Conservation (phyloP, 352 stramenopile genomes). For the Pythium sp. region DNA sequence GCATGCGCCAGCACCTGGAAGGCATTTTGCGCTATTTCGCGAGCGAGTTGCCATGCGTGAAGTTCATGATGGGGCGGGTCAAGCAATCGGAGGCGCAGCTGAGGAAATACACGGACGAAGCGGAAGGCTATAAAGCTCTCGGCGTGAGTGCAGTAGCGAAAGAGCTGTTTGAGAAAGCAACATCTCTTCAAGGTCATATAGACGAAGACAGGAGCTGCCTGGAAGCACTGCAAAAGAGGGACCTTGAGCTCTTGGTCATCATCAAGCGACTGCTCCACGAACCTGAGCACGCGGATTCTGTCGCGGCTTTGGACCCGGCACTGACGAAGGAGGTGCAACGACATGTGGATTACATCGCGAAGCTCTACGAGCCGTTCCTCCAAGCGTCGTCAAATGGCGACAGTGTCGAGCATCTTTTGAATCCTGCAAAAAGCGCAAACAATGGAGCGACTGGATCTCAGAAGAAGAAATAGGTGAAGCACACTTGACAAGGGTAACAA, state of each 20-base stretch:
- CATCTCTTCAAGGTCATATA: slow-evolving; percentile 33
- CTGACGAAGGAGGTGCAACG: slow-evolving; percentile 54
- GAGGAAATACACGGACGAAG: slow-evolving; percentile 38
- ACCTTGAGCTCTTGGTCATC: slow-evolving; percentile 45
- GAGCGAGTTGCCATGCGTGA: slow-evolving; percentile 71
- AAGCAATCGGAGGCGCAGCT: slow-evolving; percentile 42
- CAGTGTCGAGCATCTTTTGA: not conserved
- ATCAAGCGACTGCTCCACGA: slow-evolving; percentile 25
- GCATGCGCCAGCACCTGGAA: slow-evolving; percentile 61
- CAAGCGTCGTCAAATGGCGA: slow-evolving; percentile 6
- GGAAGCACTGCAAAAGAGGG: slow-evolving; percentile 38
- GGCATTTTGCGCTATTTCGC: slow-evolving; percentile 68
- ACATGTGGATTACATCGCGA: slow-evolving; percentile 62
- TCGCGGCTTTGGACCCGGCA: slow-evolving; percentile 33
- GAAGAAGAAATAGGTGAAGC: slow-evolving; percentile 22
- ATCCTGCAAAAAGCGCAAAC: slow-evolving; percentile 7
- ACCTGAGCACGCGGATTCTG: slow-evolving; percentile 19
- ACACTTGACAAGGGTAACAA: not conserved
- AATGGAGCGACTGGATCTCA: slow-evolving; percentile 15
- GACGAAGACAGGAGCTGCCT: slow-evolving; percentile 53
- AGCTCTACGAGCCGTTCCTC: slow-evolving; percentile 34
- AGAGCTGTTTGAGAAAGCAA: slow-evolving; percentile 48
- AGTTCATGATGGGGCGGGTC: slow-evolving; percentile 75
- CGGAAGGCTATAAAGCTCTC: slow-evolving; percentile 46
- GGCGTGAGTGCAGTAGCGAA: slow-evolving; percentile 49